Base-by-base conservation (phyloP, 129 eudicot species). In the Escallonia rubra region DNA sequence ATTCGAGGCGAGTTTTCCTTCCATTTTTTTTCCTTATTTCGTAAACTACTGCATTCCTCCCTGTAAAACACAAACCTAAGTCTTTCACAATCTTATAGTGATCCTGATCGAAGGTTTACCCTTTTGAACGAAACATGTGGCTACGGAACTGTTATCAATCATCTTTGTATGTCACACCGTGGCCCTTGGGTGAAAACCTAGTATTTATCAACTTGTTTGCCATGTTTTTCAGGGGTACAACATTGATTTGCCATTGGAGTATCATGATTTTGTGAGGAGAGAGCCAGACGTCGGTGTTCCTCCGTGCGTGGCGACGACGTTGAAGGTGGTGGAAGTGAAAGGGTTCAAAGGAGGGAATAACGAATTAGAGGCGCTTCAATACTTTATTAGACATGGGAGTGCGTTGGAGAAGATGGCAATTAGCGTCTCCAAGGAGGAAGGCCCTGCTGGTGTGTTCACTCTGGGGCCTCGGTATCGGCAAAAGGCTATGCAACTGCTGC, bases 351-450 rank as follows among this genome's bases (percentile, higher is more conserved):
- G 80, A 3, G 15, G 4, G 2, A 1, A 0, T 8, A 47, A 50
- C 3, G 74, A 62, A 23, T 1, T 38, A 11, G 4, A 2, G 14
- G 61, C 67, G 16, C 38, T 68, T 12, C 10, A 10, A 3, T 72
- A 45, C 63, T 16, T 78, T 41, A 47, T 78, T 13, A 47, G 7
- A 8, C 39, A 51, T 63, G 82, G 75, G 3, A 5, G 14, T 1
- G 71, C 11, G 2, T 34, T 72, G 50, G 66, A 78, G 66, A 16
- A 3, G 1, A 3, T 67, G 53, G 7, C 2, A 38, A 62, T 78
- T 34, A 13, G 5, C 14, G 8, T 73, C n/a, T 42, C 70, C 2
- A 41, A 56, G 15, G 60, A 44, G 7, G 57, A 63, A 7, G 15
- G 54, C 40, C 11, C 8, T 10, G 13, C 9, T 49, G 45, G 40